Evolutionary conservation across 805 yeast genomes (phyloP).

Genomic region (Ogataea thermomethanolica): DNA sequence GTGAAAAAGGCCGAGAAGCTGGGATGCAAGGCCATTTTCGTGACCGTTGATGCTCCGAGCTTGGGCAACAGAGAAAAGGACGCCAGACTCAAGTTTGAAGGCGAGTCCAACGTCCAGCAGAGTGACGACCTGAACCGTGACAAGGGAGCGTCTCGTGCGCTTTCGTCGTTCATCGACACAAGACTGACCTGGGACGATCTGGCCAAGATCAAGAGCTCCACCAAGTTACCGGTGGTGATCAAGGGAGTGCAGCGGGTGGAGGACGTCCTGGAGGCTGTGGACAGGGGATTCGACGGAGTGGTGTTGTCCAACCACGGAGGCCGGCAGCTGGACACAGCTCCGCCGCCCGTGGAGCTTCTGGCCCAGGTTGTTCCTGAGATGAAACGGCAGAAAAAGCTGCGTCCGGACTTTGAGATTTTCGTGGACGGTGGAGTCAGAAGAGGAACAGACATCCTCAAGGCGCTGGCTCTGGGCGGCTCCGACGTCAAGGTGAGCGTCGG

Average conservation of each 20-base stretch:
- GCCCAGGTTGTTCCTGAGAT: conserved; percentile 63
- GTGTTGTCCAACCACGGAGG: conserved; percentile 90
- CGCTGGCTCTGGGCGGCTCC: conserved; percentile 65
- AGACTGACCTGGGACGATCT: conserved; percentile 64
- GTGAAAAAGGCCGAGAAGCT: conserved; percentile 69
- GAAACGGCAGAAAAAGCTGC: conserved; percentile 40
- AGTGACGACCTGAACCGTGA: conserved; percentile 53
- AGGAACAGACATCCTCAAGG: conserved; percentile 64
- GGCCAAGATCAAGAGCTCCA: conserved; percentile 48
- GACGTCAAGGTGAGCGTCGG: conserved; percentile 73
- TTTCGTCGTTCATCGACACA: conserved; percentile 81
- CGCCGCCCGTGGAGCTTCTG: conserved; percentile 72
- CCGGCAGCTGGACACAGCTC: conserved; percentile 76
- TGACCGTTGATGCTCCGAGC: conserved; percentile 92
- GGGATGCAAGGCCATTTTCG: conserved; percentile 78
- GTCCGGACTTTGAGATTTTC: conserved; percentile 53
- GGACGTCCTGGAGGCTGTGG: conserved; percentile 71
- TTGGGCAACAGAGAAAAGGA: conserved; percentile 84
- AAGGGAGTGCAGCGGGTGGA: conserved; percentile 86
- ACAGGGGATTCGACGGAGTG: conserved; percentile 72
- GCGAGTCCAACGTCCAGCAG: conserved; percentile 43
- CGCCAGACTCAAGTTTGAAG: conserved; percentile 30
- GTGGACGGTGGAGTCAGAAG: conserved; percentile 70
- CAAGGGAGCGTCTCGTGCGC: conserved; percentile 84
- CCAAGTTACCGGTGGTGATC: conserved; percentile 63